Percentiles rank a stretch among this genome's conserved stretches.
phyloP scores from a whole-genome alignment of 805 yeast species.

The Zygosaccharomyces lentus region DNA sequence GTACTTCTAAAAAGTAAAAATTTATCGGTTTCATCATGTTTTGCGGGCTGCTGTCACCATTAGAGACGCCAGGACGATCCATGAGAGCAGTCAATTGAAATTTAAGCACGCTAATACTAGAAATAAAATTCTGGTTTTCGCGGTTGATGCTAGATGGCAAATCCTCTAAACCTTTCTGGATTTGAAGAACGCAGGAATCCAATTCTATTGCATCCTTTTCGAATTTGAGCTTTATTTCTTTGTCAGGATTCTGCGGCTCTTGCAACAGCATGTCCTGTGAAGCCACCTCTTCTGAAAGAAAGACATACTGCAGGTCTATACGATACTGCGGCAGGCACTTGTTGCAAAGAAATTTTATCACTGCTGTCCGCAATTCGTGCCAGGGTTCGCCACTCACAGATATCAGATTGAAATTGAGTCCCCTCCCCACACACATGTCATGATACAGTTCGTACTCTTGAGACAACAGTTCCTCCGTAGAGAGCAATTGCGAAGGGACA shows the following conservation, averaged over 20 bases:
- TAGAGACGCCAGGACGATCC: neutral
- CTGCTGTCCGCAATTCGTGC: slow-evolving; percentile 13
- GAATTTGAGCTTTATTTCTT: slow-evolving; percentile 22
- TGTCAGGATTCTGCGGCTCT: slow-evolving; percentile 9
- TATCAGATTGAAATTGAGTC: slow-evolving; percentile 25
- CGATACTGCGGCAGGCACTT: slow-evolving; percentile 16
- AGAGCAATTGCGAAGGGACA: slow-evolving; percentile 20
- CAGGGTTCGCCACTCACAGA: slow-evolving; percentile 21
- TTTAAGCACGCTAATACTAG: slow-evolving; percentile 23
- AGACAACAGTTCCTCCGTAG: slow-evolving; percentile 20
- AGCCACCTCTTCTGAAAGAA: slow-evolving; percentile 25
- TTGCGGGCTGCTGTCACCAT: neutral
- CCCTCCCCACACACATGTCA: slow-evolving; percentile 26
- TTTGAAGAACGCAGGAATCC: slow-evolving; percentile 16
- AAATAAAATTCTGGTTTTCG: slow-evolving; percentile 2
- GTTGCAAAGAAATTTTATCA: slow-evolving; percentile 18
- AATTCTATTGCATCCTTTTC: slow-evolving; percentile 24
- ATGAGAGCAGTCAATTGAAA: slow-evolving; percentile 13
- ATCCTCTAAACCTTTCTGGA: slow-evolving; percentile 12
- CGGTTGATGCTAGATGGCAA: slow-evolving; percentile 8
- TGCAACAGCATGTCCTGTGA: slow-evolving; percentile 23
- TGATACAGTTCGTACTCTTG: slow-evolving; percentile 30
- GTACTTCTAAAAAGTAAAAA: slow-evolving; percentile 28
- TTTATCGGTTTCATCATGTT: slow-evolving; percentile 9
- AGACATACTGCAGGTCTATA: slow-evolving; percentile 26